Evolutionary conservation across 2,329 filamentous ascomycete species (phyloP).

Genomic region (Pestalotiopsis sp.): DNA sequence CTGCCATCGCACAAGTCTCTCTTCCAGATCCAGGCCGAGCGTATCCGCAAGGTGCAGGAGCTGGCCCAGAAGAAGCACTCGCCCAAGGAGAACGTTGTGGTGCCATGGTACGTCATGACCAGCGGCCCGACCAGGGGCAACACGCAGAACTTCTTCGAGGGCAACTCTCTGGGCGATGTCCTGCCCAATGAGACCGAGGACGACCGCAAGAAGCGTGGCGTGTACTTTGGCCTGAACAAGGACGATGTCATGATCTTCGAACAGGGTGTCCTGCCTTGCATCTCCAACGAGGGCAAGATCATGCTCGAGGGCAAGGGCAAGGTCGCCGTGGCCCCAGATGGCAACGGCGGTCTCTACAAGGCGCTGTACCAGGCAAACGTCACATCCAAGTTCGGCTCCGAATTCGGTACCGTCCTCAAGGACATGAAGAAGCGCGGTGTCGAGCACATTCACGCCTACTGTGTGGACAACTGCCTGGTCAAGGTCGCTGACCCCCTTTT

Average conservation of each 20-base stretch:
- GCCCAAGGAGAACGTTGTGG: conserved; percentile 59
- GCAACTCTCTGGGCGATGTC: conserved; percentile 29
- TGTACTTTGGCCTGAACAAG: conserved; percentile 84
- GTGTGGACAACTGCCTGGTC: conserved; percentile 98
- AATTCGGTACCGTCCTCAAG: conserved; percentile 76
- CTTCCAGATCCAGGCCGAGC: conserved; percentile 96
- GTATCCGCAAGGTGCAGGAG: conserved; percentile 83
- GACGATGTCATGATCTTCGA: conserved; percentile 93
- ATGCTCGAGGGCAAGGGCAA: conserved; percentile 87
- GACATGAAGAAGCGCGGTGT: conserved; percentile 91
- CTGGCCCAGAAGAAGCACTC: conserved; percentile 74
- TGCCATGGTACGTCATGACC: conserved; percentile 99
- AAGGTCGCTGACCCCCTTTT: conserved; percentile 97
- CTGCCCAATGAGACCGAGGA: conserved; percentile 66
- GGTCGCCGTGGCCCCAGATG: conserved; percentile 93
- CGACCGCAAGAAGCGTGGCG: conserved; percentile 26
- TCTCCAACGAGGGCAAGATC: conserved; percentile 97
- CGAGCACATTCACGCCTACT: conserved; percentile 95
- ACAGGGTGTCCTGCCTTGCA: conserved; percentile 94
- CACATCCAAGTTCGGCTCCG: conserved; percentile 25
- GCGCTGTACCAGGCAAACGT: conserved; percentile 59
- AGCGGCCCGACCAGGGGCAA: conserved; percentile 89
- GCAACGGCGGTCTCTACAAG: conserved; percentile 96
- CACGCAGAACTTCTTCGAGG: conserved; percentile 86
- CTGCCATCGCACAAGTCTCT: conserved; percentile 91